Base-by-base conservation (phyloP, 1,139 yeast genomes). In the Taphrina pruni region DNA sequence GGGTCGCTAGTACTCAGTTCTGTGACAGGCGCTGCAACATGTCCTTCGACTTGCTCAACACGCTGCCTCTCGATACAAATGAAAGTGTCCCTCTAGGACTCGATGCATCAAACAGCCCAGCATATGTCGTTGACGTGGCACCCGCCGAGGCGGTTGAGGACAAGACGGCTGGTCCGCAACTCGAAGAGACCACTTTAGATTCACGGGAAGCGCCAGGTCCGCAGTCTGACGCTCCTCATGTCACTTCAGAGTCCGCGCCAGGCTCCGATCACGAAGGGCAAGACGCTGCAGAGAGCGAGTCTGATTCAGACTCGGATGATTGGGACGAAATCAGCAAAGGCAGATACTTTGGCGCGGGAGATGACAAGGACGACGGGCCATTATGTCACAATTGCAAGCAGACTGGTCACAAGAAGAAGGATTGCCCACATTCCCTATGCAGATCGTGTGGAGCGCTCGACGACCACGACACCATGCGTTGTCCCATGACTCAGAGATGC, bases 401-500 rank as follows among this genome's bases (percentile, higher is more conserved):
- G 35, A 43, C 60, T 6, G 70, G 70, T 2, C 70, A 69, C 58
- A 69, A 60, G 60, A 39, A 45, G 11, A 60, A 57, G 41, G 65
- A 64, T 36, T 69, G 70, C 39, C 66, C 69, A 6, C 61, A 55
- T 52, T 41, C 17, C 6, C 52, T 58, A 41, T 69, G 71, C 54
- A 58, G 66, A 14, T 69, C 69, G n/a, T 69, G 71, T 32, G 71
- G 71, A 17, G 70, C 70, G 1, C 46, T 69, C 12, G 70, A 67
- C 17, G 69, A 65, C 36, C 71, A 69, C 48, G 64, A 61, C 36
- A 68, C 71, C 7, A 55, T 61, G 32, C 46, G 70, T 11, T 69
- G 71, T 60, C 71, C 71, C 21, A 50, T 60, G 61, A 54, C 68
- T 6, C 65, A 60, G 36, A 60, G 60, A 17, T 69, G 71, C 50